phyloP scores from a whole-genome alignment of 176 grass and related monocot species.

The Themeda triandra region DNA sequence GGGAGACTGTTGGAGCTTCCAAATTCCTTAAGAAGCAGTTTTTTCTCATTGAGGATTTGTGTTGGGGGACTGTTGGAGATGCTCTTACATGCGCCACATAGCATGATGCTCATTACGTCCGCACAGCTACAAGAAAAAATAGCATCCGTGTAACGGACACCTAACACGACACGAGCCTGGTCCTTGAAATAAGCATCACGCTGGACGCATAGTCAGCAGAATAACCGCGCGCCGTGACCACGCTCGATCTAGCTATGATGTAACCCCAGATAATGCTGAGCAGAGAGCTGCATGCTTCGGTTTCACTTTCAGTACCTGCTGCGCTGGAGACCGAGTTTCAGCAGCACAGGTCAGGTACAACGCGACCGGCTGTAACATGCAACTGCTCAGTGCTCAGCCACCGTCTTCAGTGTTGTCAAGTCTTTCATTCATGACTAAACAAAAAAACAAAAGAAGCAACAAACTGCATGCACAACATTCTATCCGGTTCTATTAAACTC shows the following conservation, averaged over 20 bases:
- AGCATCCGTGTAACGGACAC: no score
- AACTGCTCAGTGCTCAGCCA: neutral
- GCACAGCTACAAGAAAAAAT: no score
- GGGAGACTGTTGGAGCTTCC: no score
- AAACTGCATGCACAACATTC: neutral
- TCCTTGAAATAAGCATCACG: neutral
- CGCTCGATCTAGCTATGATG: neutral
- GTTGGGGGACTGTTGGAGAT: no score
- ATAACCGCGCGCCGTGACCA: neutral
- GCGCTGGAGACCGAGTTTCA: neutral
- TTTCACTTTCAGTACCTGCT: no score
- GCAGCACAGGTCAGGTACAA: neutral
- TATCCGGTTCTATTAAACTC: neutral
- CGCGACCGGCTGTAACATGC: neutral
- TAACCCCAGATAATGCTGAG: neutral
- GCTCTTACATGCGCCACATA: no score
- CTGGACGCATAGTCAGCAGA: neutral
- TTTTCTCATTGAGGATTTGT: no score
- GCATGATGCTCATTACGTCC: no score
- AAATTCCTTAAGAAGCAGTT: no score
- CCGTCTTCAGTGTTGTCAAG: neutral
- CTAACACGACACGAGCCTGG: neutral
- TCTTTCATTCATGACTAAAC: no score
- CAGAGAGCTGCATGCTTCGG: neutral
- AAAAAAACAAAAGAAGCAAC: neutral